Percentiles rank a stretch among this genome's conserved stretches.
These are phyloP conservation scores for Penicillium cataractarum DNA, from an alignment of 495 filamentous ascomycete species.

Conservation along the genomic window DNA sequence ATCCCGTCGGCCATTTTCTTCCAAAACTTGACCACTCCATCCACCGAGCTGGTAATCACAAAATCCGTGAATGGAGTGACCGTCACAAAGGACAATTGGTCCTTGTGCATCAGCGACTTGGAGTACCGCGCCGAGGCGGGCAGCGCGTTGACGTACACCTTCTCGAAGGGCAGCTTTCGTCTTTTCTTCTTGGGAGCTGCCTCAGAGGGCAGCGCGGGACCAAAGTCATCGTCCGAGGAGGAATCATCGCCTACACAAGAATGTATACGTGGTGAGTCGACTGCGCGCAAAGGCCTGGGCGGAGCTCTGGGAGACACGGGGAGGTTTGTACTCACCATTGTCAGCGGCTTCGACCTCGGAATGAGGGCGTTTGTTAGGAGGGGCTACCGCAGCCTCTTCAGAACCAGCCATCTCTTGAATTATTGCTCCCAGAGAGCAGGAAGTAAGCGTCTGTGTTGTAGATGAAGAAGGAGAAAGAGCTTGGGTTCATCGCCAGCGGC, in stretches of 20 bases:
- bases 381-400: slow-evolving; percentile 26
- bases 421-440: neutral
- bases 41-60: slow-evolving; percentile 86
- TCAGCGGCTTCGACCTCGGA: slow-evolving; percentile 44
- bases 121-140: slow-evolving; percentile 84
- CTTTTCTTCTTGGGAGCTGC: slow-evolving; percentile 87
- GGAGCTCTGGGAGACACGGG: neutral
- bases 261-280: slow-evolving; percentile 19
- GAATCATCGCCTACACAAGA: slow-evolving; percentile 51
- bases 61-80: slow-evolving; percentile 92
- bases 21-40: slow-evolving; percentile 98
- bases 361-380: slow-evolving; percentile 39
- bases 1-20: slow-evolving; percentile 91
- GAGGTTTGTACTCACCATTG: slow-evolving; percentile 30
- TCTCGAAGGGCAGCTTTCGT: slow-evolving; percentile 88
- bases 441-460: neutral
- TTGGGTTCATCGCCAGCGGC: slow-evolving; percentile 14
- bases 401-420: slow-evolving; percentile 35
- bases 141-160: slow-evolving; percentile 88
- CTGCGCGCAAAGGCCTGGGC: slow-evolving; percentile 13
- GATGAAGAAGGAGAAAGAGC: slow-evolving; percentile 14
- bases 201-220: slow-evolving; percentile 77
- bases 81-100: slow-evolving; percentile 83
- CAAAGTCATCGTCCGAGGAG: slow-evolving; percentile 93
- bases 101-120: slow-evolving; percentile 98